Percentiles rank a stretch among this genome's conserved stretches.
Evolutionary conservation across 2,329 filamentous ascomycete genomes (phyloP).

Genomic region (Botrytis tulipae): DNA sequence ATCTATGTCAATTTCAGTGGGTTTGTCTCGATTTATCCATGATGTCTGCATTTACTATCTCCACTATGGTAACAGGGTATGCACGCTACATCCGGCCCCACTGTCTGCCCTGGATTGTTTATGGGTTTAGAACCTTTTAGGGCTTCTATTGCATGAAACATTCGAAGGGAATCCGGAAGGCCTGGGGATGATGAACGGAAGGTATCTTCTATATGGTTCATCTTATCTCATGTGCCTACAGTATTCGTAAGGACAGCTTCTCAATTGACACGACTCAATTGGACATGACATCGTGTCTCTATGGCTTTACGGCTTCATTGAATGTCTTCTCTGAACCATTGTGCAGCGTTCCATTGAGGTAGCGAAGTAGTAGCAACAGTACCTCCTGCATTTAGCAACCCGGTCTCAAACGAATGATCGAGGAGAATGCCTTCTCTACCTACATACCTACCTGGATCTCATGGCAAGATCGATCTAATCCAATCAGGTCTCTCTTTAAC

Average conservation of each 20-base stretch:
- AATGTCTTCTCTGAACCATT: too few species aligned
- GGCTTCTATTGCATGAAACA: not conserved
- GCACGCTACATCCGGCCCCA: conserved; percentile 1
- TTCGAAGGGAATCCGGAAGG: not conserved
- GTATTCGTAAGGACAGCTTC: not conserved
- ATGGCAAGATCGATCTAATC: not conserved
- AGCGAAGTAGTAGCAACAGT: not conserved
- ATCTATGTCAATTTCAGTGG: not conserved
- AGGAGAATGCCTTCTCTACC: not conserved
- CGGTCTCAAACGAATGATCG: not conserved
- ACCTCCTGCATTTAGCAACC: not conserved
- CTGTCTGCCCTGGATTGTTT: not conserved
- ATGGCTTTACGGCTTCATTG: not conserved
- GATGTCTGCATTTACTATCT: not conserved
- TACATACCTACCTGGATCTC: not conserved
- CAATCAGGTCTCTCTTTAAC: not conserved
- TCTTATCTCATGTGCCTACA: not conserved
- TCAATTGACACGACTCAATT: not conserved
- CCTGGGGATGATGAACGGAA: not conserved
- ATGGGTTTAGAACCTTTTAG: conserved; percentile 10
- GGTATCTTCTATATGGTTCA: not conserved
- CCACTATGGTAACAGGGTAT: not conserved
- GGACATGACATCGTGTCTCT: not conserved
- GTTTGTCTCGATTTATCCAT: not conserved
- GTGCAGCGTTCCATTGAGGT: not conserved